Evolutionary conservation across 2,329 filamentous ascomycete genomes (phyloP).

Genomic region (Neofusicoccum laricinum): DNA sequence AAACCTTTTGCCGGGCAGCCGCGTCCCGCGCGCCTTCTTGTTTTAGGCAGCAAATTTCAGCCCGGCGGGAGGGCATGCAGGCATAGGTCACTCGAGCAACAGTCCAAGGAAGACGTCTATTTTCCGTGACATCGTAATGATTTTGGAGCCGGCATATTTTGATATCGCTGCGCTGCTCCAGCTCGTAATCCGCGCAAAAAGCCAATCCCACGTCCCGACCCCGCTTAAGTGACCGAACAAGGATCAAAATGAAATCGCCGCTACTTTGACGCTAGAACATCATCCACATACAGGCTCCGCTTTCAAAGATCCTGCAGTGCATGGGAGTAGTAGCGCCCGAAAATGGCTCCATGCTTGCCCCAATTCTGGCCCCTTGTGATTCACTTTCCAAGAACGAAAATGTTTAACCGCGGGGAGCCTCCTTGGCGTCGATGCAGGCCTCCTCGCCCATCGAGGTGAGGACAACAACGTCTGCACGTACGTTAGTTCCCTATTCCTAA

Average conservation of each 20-base stretch:
- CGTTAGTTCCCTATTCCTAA: slow-evolving; percentile 20
- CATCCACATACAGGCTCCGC: background rate
- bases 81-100: background rate
- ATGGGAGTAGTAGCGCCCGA: background rate
- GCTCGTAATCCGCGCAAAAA: slow-evolving; percentile 12
- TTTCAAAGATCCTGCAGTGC: background rate
- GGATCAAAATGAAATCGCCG: slow-evolving; percentile 10
- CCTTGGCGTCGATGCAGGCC: slow-evolving; percentile 88
- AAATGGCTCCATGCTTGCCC: slow-evolving; percentile 10
- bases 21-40: background rate
- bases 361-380: background rate
- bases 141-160: slow-evolving; percentile 17
- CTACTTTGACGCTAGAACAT: background rate
- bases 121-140: slow-evolving; percentile 17
- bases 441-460: slow-evolving; percentile 97
- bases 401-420: slow-evolving; percentile 60
- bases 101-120: slow-evolving; percentile 13
- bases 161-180: slow-evolving; percentile 16
- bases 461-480: slow-evolving; percentile 77
- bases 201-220: slow-evolving; percentile 8
- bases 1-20: slow-evolving; percentile 2
- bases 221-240: slow-evolving; percentile 9
- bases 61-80: background rate
- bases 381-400: slow-evolving; percentile 10
- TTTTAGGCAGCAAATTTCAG: background rate